Evolutionary conservation across 176 grass and related monocot genomes (phyloP), one percentile per base, ranked within the genome.

Genomic region (Carex scoparia): DNA sequence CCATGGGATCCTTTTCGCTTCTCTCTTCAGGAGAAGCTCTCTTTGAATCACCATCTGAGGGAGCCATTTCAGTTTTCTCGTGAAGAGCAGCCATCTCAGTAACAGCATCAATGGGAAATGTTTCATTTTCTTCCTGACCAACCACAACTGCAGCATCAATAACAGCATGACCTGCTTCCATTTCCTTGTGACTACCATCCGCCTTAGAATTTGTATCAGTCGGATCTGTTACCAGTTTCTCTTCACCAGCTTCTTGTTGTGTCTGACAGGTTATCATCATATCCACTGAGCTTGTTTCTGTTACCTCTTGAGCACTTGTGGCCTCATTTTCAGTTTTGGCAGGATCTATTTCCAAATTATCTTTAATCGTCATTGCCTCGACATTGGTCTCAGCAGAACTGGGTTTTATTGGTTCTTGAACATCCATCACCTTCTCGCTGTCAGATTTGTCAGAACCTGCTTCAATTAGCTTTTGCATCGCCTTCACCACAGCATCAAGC

Each of bases 121-220:
- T 64, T 84, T 88, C 69, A 12, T 58, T 65, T 82, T 80, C 72
- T 84, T 91, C 87, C 77, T 63, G 67, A 69, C 87, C 87, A 30
- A 87, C 89, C 76, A 91, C 72, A 84, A 86, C 87, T 68, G 48
- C 49, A 12, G 12, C 10, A 83, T 48, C 27, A 16, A 7, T 83
- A 60, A 40, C 58, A 51, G 35, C 35, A 68, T 27, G n/a, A 68
- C 40, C 80, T 28, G 6, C 38, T 53, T 66, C 61, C 46, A 13
- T 75, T 28, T 75, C 46, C 48, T 76, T 19, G 8, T 31, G 23
- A 76, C 71, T 31, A 23, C 46, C 46, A 76, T 10, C 48, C 10
- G 11, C 53, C 46, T 76, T 31, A 11, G n/a, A 12, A 76, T 76
- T 14, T 11, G 28, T 54, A 53, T 54, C 71, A 76, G 10, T 64